A percentile compares a stretch with the other conserved stretches of the same genome.
These are phyloP conservation scores for Mycena kentingensis DNA, from an alignment of 768 basidiomycete species.

Conservation along the genomic window DNA sequence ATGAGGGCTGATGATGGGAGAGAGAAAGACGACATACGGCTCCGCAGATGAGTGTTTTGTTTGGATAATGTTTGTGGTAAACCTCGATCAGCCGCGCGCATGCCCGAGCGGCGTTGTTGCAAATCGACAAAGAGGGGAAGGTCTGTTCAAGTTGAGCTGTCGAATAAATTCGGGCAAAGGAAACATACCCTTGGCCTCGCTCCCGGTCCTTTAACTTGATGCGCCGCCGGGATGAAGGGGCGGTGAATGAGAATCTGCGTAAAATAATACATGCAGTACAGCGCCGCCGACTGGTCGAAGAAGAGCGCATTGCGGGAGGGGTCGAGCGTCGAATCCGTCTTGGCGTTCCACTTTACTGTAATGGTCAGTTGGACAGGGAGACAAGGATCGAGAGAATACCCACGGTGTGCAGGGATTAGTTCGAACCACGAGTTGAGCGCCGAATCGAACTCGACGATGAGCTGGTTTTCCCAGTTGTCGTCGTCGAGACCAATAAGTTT, in stretches of 20 bases:
- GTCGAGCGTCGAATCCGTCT: not conserved
- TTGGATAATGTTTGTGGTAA: not conserved
- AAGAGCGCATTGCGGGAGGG: not conserved
- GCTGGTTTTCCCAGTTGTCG: not conserved
- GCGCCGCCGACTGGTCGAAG: conserved; percentile 9
- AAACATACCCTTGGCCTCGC: not conserved
- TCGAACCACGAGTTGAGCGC: conserved; percentile 1
- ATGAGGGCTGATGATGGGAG: too few species aligned
- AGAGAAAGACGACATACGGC: not conserved
- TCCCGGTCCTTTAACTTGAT: not conserved
- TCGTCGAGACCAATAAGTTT: not conserved
- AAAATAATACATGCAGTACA: conserved; percentile 9
- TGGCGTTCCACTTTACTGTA: not conserved
- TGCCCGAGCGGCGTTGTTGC: conserved; percentile 2
- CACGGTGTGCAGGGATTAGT: not conserved
- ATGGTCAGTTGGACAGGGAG: not conserved
- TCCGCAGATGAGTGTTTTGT: conserved; percentile 1
- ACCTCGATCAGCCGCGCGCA: not conserved
- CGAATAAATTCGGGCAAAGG: not conserved
- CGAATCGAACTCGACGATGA: conserved; percentile 1
- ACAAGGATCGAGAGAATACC: not conserved
- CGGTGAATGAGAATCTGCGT: conserved; percentile 4
- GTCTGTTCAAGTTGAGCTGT: too few species aligned
- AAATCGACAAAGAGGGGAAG: conserved; percentile 3
- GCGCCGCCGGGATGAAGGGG: conserved; percentile 2